Base-by-base conservation (phyloP, 31 red algal species). In the Bonnemaisonia californica region DNA sequence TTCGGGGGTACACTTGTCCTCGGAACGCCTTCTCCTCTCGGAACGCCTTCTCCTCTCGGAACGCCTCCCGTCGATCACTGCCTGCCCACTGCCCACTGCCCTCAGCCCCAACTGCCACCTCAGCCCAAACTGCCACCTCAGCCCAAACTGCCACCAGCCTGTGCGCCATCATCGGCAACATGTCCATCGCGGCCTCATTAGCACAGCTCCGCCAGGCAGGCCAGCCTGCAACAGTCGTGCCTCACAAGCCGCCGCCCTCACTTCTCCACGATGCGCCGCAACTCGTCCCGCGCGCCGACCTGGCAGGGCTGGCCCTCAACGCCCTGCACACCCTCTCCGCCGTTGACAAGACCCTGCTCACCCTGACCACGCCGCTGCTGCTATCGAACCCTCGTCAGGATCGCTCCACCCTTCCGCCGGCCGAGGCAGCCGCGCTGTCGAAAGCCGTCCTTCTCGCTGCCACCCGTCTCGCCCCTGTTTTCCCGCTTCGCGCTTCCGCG, bases 161-260 rank as follows among this genome's bases (percentile, higher is more conserved):
- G n/a, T n/a, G n/a, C n/a, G n/a, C n/a, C n/a, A n/a, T 51, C 45
- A 11, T 51, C 8, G 2, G 39, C 79, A 57, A 33, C 31, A 85
- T 85, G 81, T 74, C 81, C 24, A 69, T 85, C 32, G 81, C 81
- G 11, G 55, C 23, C 12, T 74, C 81, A 19, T 68, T 85, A 56
- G 57, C 67, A 37, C 42, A 13, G 21, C 81, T 72, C 38, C 81
- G 81, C 23, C 5, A 35, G 31, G n/a, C 40, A 3, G 47, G 23
- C 38, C 40, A 23, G 18, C 13, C 32, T 7, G 45, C 18, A 13
- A 16, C 48, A 13, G 28, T 56, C 16, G 4, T 16, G 34, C 23
- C 32, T 41, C 48, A 68, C 23, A 42, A 47, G 54, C 42, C 29
- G 4, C 4, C 56, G 30, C 81, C 48, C n/a, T 57, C 81, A 1